Evolutionary conservation across 2,329 filamentous ascomycete genomes (phyloP).

Genomic region (Sporothrix globosa): DNA sequence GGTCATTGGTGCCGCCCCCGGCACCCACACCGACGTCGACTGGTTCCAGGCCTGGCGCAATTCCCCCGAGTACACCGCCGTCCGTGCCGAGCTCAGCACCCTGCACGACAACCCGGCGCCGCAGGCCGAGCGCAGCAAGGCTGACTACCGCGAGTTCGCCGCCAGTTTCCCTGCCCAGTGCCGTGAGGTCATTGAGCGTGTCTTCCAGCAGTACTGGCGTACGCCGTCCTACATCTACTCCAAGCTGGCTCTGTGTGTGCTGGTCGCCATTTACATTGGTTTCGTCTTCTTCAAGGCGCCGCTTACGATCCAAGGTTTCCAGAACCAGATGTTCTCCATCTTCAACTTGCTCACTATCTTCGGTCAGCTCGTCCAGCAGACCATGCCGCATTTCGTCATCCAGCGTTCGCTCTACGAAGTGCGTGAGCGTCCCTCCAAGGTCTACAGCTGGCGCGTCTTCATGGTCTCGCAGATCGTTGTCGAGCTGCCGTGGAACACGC

Average conservation of each 20-base stretch:
- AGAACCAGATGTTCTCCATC: conserved; percentile 84
- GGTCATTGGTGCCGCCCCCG: conserved; percentile 66
- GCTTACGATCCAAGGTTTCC: conserved; percentile 74
- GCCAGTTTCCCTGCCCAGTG: conserved; percentile 72
- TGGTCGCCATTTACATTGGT: conserved; percentile 74
- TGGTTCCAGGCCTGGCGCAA: conserved; percentile 67
- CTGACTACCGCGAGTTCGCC: conserved; percentile 70
- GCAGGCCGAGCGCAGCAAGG: conserved; percentile 47
- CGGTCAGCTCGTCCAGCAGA: conserved; percentile 75
- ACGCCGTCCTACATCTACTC: conserved; percentile 87
- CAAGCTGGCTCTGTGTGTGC: conserved; percentile 69
- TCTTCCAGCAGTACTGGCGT: conserved; percentile 91
- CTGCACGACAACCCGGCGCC: conserved; percentile 56
- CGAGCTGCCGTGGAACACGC: conserved; percentile 84
- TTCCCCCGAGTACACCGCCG: conserved; percentile 58
- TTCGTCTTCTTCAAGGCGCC: conserved; percentile 77
- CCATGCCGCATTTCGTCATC: conserved; percentile 83
- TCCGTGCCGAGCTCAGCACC: conserved; percentile 61
- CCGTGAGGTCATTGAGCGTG: conserved; percentile 67
- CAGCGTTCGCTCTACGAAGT: conserved; percentile 83
- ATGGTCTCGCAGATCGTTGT: conserved; percentile 82
- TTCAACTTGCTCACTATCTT: conserved; percentile 86
- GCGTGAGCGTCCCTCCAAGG: conserved; percentile 80
- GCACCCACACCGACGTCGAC: conserved; percentile 63
- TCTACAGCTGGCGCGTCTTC: conserved; percentile 84